Evolutionary conservation across 2,329 filamentous ascomycete species (phyloP).

Genomic region (Paramyrothecium roridum): DNA sequence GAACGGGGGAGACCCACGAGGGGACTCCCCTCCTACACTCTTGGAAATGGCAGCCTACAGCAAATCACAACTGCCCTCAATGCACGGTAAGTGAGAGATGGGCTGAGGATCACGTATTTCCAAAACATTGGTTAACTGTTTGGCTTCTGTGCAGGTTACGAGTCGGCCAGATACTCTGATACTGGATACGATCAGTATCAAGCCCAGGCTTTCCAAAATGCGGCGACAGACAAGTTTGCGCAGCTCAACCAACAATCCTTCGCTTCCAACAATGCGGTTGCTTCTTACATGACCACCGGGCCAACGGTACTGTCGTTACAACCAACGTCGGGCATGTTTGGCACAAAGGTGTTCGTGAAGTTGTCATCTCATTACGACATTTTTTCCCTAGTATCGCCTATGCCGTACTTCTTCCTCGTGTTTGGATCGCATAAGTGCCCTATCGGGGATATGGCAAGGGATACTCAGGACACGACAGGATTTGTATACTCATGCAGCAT

Average conservation of each 20-base stretch:
- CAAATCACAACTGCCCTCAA: slow-evolving; percentile 72
- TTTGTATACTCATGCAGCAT: slow-evolving; percentile 71
- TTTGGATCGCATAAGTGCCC: slow-evolving; percentile 75
- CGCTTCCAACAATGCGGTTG: slow-evolving; percentile 59
- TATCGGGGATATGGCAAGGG: slow-evolving; percentile 58
- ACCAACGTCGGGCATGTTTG: slow-evolving; percentile 65
- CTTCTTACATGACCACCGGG: slow-evolving; percentile 61
- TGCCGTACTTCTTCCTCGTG: slow-evolving; percentile 60
- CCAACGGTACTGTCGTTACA: slow-evolving; percentile 66
- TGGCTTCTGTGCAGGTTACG: slow-evolving; percentile 43
- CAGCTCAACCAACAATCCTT: slow-evolving; percentile 56
- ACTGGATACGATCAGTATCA: slow-evolving; percentile 51
- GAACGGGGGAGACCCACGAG: slow-evolving; percentile 50
- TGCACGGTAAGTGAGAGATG: slow-evolving; percentile 68
- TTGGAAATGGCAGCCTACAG: slow-evolving; percentile 56
- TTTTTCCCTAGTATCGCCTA: slow-evolving; percentile 49
- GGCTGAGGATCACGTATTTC: too few species aligned
- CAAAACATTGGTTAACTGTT: neutral
- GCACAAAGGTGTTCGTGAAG: slow-evolving; percentile 70
- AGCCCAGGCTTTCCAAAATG: slow-evolving; percentile 41
- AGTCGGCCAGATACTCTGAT: slow-evolving; percentile 59
- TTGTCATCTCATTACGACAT: slow-evolving; percentile 75
- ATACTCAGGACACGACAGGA: slow-evolving; percentile 52
- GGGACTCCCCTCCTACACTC: slow-evolving; percentile 50
- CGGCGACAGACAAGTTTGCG: slow-evolving; percentile 46